Conservation (phyloP, 805 yeast species). For the Metschnikowia borealis region DNA sequence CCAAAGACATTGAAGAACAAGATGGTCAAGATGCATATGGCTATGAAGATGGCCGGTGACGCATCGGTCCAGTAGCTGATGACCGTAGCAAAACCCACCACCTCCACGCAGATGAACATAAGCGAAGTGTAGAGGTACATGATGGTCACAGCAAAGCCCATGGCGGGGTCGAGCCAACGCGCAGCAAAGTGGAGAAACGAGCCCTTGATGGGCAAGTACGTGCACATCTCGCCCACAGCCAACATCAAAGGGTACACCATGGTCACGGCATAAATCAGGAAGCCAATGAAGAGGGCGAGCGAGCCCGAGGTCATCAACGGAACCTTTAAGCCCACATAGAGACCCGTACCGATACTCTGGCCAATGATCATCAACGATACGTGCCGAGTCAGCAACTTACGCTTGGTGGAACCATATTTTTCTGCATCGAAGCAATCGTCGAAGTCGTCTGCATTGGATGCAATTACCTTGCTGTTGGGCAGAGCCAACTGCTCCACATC, state of each 20-base stretch:
- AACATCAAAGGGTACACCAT: conserved; percentile 36
- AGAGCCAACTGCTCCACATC: conserved; percentile 13
- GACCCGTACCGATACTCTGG: conserved; percentile 34
- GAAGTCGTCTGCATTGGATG: conserved; percentile 20
- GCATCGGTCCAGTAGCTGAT: conserved; percentile 29
- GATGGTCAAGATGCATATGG: conserved; percentile 25
- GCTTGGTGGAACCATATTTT: conserved; percentile 28
- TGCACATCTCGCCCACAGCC: conserved; percentile 37
- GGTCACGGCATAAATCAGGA: conserved; percentile 27
- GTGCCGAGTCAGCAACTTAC: conserved; percentile 29
- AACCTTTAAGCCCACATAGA: conserved; percentile 29
- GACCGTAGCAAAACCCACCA: conserved; percentile 29
- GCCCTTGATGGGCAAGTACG: conserved; percentile 35
- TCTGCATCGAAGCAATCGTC: conserved; percentile 25
- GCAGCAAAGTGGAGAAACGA: conserved; percentile 32
- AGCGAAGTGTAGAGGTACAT: conserved; percentile 32
- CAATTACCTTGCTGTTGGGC: conserved; percentile 7
- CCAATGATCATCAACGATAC: conserved; percentile 35
- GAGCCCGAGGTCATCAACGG: conserved; percentile 34
- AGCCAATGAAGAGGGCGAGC: conserved; percentile 32
- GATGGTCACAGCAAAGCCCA: conserved; percentile 32
- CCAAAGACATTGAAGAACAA: conserved; percentile 28
- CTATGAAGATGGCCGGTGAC: conserved; percentile 31
- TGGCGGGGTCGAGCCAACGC: conserved; percentile 34
- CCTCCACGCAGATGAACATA: conserved; percentile 33